Percentiles rank a stretch among this genome's conserved stretches.
These are phyloP conservation scores for Myriangium duriaei DNA, from an alignment of 2,329 filamentous ascomycete genomes.

Conservation along the genomic window DNA sequence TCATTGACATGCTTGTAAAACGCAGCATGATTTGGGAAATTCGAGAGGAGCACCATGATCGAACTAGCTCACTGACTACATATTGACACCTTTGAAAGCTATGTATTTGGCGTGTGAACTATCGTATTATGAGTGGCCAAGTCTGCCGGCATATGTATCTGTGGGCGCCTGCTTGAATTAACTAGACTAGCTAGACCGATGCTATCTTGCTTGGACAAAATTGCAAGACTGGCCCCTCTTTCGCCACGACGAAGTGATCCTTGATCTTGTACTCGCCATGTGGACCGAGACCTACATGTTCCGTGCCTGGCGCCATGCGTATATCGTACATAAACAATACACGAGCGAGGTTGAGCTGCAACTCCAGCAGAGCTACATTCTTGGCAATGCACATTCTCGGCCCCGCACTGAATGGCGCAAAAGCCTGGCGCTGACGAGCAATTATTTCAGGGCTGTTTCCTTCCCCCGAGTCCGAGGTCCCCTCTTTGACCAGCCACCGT, in stretches of 20 bases:
- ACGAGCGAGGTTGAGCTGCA: slow-evolving; percentile 16
- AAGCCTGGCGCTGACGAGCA: slow-evolving; percentile 42
- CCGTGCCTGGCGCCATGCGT: slow-evolving; percentile 19
- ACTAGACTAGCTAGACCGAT: too few relatives aligned
- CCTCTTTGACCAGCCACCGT: slow-evolving; percentile 9
- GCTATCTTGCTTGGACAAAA: too few relatives aligned
- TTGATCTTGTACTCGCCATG: slow-evolving; percentile 50
- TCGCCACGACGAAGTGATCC: slow-evolving; percentile 62
- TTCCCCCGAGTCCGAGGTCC: neutral
- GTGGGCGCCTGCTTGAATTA: too few relatives aligned
- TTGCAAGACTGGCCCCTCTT: slow-evolving; percentile 58
- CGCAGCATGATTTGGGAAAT: too few relatives aligned
- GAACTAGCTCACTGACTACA: too few relatives aligned
- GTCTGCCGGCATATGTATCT: too few relatives aligned
- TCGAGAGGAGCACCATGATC: too few relatives aligned
- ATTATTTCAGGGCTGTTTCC: slow-evolving; percentile 13
- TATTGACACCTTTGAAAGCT: too few relatives aligned
- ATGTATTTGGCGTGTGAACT: too few relatives aligned
- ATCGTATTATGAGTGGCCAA: too few relatives aligned
- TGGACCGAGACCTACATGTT: slow-evolving; percentile 44
- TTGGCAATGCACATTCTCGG: slow-evolving; percentile 63
- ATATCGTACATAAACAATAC: slow-evolving; percentile 18
- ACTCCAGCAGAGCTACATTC: slow-evolving; percentile 18
- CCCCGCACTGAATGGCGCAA: slow-evolving; percentile 62
- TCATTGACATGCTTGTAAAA: too few relatives aligned